phyloP scores from a whole-genome alignment of 148 eudicot genomes.

The Fagopyrum esculentum region DNA sequence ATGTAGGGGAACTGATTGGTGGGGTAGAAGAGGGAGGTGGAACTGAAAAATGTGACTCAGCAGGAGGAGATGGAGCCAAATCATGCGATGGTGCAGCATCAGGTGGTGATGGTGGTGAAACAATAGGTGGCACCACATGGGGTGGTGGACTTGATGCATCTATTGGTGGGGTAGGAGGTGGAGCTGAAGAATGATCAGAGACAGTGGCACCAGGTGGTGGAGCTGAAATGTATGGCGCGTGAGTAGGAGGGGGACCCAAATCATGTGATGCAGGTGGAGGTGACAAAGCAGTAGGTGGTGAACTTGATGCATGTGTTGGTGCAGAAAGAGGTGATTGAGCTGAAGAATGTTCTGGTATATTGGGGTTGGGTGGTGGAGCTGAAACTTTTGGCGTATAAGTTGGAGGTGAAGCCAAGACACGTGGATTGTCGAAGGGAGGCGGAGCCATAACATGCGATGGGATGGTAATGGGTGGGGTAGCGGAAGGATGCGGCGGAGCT shows the following conservation, averaged over 20 bases:
- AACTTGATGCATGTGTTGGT: conserved; percentile 8
- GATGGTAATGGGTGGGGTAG: conserved; percentile 13
- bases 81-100: background rate
- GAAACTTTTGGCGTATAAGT: background rate
- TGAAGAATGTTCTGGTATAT: conserved; percentile 4
- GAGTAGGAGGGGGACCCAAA: conserved; percentile 6
- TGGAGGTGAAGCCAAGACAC: background rate
- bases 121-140: conserved; percentile 6
- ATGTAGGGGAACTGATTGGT: background rate
- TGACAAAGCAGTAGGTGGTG: background rate
- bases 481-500: conserved; percentile 12
- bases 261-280: conserved; percentile 3
- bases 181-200: conserved; percentile 4
- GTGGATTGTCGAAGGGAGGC: background rate
- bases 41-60: background rate
- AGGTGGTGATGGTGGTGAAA: conserved; percentile 14
- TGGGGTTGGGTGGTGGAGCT: conserved; percentile 2
- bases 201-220: conserved; percentile 2
- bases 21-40: conserved; percentile 4
- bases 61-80: background rate
- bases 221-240: background rate
- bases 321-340: background rate
- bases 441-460: conserved; percentile 16
- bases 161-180: conserved; percentile 11
- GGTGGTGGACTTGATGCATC: conserved; percentile 17